phyloP scores from a whole-genome alignment of 495 filamentous ascomycete species.

The Ramalina intermedia region DNA sequence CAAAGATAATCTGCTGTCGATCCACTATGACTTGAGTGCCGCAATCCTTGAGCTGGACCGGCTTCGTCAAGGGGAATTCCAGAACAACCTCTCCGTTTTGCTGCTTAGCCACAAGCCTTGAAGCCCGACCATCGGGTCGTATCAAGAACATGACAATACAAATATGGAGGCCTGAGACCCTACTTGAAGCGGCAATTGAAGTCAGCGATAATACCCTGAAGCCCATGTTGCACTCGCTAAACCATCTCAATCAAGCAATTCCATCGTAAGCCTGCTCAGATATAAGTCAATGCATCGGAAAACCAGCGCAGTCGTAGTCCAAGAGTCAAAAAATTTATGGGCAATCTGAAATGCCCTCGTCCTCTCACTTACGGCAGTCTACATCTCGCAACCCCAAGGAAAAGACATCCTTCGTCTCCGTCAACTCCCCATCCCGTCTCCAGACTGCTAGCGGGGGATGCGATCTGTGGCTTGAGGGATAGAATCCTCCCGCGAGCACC shows the following conservation, averaged over 20 bases:
- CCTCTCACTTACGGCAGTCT: not conserved
- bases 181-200: too few species aligned
- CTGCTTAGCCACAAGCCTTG: conserved; percentile 4
- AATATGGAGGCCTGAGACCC: not conserved
- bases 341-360: too few species aligned
- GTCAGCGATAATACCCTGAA: too few species aligned
- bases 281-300: too few species aligned
- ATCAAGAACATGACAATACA: conserved; percentile 10
- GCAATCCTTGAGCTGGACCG: not conserved
- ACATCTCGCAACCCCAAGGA: conserved; percentile 5
- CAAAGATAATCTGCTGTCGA: not conserved
- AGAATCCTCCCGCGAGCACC: conserved; percentile 1
- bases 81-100: not conserved
- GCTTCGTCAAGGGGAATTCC: not conserved
- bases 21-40: not conserved
- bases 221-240: too few species aligned
- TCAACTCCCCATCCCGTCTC: conserved; percentile 4
- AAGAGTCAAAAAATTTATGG: too few species aligned
- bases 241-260: too few species aligned
- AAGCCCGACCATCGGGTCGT: not conserved
- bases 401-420: conserved; percentile 9
- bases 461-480: not conserved
- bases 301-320: too few species aligned
- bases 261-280: too few species aligned
- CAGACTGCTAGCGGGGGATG: not conserved